Evolutionary conservation across 2,329 filamentous ascomycete genomes (phyloP).

Genomic region (Microcyclosporella mali): DNA sequence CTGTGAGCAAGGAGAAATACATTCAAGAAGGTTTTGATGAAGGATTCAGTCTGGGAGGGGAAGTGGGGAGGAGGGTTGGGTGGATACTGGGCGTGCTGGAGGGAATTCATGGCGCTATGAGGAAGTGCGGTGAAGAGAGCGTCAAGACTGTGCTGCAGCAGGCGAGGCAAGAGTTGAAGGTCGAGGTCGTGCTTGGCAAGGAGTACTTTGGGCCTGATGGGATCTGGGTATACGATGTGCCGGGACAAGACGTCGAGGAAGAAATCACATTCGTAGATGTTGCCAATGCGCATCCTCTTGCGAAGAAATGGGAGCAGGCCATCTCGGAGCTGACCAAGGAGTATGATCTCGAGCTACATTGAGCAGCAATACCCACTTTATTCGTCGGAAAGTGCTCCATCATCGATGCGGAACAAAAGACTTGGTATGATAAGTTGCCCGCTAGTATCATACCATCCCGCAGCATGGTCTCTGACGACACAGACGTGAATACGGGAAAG

Average conservation of each 20-base stretch:
- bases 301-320: conserved; percentile 52
- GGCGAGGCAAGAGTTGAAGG: conserved; percentile 38
- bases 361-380: neutral
- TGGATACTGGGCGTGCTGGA: conserved; percentile 71
- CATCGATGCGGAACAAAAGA: too few species aligned
- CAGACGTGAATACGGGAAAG: too few species aligned
- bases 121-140: conserved; percentile 12
- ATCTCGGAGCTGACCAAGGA: neutral
- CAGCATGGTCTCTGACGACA: too few species aligned
- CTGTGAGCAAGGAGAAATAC: conserved; percentile 64
- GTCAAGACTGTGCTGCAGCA: conserved; percentile 21
- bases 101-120: conserved; percentile 48
- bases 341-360: neutral
- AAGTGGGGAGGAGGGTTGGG: conserved; percentile 68
- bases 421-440: too few species aligned
- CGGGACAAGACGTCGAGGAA: conserved; percentile 31
- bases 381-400: too few species aligned
- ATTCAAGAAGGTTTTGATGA: conserved; percentile 89
- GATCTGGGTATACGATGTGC: conserved; percentile 58
- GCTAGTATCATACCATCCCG: too few species aligned
- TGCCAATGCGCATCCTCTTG: conserved; percentile 60
- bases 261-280: conserved; percentile 55
- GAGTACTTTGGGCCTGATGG: conserved; percentile 66
- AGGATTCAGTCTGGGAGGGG: conserved; percentile 77
- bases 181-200: conserved; percentile 56